Percentiles rank a stretch among this genome's conserved stretches.
Conservation (phyloP, 2,329 filamentous ascomycete genomes). For the Diplodia corticola region DNA sequence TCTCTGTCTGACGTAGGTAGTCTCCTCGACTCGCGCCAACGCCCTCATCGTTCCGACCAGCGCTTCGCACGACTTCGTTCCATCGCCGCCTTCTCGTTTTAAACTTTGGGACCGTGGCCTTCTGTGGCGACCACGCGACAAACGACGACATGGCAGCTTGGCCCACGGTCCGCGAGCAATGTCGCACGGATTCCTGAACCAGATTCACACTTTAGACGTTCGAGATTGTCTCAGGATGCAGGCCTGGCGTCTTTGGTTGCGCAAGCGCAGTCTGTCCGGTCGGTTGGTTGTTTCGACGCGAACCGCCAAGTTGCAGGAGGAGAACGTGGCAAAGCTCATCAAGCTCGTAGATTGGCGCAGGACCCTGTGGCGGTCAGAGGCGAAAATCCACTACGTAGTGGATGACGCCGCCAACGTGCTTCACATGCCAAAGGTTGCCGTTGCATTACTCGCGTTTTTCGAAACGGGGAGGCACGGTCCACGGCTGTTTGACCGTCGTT, state of each 20-base stretch:
- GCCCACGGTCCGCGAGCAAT: neutral
- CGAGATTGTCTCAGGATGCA: neutral
- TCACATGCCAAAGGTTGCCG: neutral
- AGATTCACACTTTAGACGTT: slow-evolving; percentile 20
- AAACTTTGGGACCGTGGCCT: neutral
- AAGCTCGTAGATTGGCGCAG: neutral
- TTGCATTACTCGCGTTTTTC: neutral
- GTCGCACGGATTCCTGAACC: neutral
- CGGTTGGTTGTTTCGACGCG: neutral
- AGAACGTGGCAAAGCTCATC: neutral
- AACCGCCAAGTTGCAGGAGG: neutral
- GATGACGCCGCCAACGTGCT: neutral
- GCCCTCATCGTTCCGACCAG: neutral
- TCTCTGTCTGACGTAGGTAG: neutral
- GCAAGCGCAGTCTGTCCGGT: neutral
- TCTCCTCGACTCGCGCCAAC: neutral
- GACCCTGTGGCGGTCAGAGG: neutral
- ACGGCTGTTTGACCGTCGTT: slow-evolving; percentile 1
- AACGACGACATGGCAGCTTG: neutral
- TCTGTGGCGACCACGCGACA: neutral
- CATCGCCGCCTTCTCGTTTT: neutral
- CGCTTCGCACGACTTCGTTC: neutral
- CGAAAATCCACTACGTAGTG: neutral
- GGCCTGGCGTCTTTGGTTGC: neutral
- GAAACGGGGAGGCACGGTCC: neutral